Percentiles rank a stretch among this genome's conserved stretches.
Evolutionary conservation across 192 early-diverging fungal genomes (phyloP).

Genomic region (Spizellomyces sp.): DNA sequence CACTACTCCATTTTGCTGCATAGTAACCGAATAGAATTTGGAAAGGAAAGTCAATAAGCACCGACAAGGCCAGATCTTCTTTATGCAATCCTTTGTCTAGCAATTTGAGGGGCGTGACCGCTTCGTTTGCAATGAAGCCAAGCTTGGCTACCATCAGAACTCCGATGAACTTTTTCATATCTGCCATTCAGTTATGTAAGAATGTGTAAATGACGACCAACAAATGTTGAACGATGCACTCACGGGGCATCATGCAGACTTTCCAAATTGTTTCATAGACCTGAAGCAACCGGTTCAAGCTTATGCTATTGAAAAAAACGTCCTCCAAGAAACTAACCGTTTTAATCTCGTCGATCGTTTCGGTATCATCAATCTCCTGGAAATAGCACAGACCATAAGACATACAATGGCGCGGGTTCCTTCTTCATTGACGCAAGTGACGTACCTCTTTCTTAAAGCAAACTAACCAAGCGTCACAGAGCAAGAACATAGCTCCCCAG

Average conservation of each 20-base stretch:
- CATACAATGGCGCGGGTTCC: conserved; percentile 6
- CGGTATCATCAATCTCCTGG: conserved; percentile 15
- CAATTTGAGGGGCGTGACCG: conserved; percentile 91
- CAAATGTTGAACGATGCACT: conserved; percentile 18
- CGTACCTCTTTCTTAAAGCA: conserved; percentile 72
- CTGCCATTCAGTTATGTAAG: conserved; percentile 27
- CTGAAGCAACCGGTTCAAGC: neutral
- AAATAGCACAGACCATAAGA: conserved; percentile 5
- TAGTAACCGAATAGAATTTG: conserved; percentile 98
- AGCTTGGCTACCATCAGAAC: conserved; percentile 88
- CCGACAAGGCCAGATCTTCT: conserved; percentile 89
- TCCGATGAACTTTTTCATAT: conserved; percentile 83
- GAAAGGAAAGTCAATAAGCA: conserved; percentile 94
- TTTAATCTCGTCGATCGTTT: conserved; percentile 37
- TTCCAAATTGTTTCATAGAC: conserved; percentile 89
- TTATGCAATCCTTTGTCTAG: conserved; percentile 93
- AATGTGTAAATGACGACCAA: neutral
- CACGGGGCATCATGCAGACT: conserved; percentile 82
- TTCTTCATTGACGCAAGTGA: neutral
- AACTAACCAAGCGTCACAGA: conserved; percentile 82
- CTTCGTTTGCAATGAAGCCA: conserved; percentile 94
- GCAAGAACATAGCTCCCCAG: conserved; percentile 89
- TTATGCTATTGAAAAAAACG: neutral
- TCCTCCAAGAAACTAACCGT: conserved; percentile 2
- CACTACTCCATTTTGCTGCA: conserved; percentile 93